Conservation (phyloP, 352 stramenopile species). For the Phytophthora niederhauseri region DNA sequence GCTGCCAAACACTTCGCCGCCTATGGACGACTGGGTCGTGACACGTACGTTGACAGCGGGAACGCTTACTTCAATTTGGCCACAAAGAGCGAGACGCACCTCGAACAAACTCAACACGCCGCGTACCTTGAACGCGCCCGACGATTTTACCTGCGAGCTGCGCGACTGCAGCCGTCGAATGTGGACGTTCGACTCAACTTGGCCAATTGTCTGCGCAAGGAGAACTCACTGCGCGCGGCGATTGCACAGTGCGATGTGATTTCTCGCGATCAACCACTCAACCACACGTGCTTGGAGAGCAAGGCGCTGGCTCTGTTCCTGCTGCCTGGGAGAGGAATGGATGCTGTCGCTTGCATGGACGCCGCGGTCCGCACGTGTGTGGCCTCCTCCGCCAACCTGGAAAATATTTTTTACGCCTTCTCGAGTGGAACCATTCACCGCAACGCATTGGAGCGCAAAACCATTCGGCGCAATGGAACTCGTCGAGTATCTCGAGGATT, state of each 20-base stretch:
- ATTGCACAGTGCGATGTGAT: conserved; percentile 67
- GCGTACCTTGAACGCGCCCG: conserved; percentile 56
- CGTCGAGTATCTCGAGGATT: conserved; percentile 11
- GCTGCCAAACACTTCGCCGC: conserved; percentile 66
- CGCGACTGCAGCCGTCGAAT: conserved; percentile 65
- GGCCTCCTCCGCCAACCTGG: conserved; percentile 55
- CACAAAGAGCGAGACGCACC: conserved; percentile 31
- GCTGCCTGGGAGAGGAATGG: conserved; percentile 34
- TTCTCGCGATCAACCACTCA: conserved; percentile 38
- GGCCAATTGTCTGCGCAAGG: conserved; percentile 64
- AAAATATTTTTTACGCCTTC: conserved; percentile 76
- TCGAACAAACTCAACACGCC: conserved; percentile 49
- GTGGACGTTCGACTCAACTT: conserved; percentile 70
- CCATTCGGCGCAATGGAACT: conserved; percentile 32
- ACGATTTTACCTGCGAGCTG: conserved; percentile 73
- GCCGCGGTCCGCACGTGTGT: conserved; percentile 62
- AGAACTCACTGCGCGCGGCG: conserved; percentile 43
- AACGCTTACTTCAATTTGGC: conserved; percentile 82
- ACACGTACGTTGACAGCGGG: conserved; percentile 75
- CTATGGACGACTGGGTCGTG: conserved; percentile 61
- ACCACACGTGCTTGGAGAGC: conserved; percentile 60
- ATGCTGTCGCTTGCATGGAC: conserved; percentile 68
- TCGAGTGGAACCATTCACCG: conserved; percentile 51
- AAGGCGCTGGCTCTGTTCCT: conserved; percentile 69
- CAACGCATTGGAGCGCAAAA: conserved; percentile 65